These are phyloP conservation scores for Trifolium repens DNA, from an alignment of 306 rosid species.

Conservation along the genomic window DNA sequence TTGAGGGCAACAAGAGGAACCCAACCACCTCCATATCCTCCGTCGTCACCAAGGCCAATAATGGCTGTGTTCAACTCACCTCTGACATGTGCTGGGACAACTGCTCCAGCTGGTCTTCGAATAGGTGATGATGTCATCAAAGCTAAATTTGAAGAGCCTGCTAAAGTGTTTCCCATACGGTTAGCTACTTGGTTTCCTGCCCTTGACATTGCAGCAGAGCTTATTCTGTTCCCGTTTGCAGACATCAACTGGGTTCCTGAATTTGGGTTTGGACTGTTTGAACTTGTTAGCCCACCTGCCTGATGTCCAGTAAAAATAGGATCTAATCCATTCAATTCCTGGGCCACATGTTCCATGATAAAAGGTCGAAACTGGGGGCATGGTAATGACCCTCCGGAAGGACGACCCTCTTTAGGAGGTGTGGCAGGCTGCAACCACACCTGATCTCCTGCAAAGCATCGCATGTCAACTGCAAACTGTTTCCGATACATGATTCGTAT, in stretches of 20 bases:
- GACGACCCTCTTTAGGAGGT: conserved; percentile 88
- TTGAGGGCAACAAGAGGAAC: conserved; percentile 99
- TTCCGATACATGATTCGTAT: conserved; percentile 92
- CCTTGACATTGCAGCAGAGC: conserved; percentile 81
- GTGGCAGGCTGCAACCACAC: conserved; percentile 99
- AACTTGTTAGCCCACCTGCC: conserved; percentile 68
- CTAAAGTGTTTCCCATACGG: conserved; percentile 81
- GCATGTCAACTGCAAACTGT: conserved; percentile 98
- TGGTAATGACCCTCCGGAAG: conserved; percentile 91
- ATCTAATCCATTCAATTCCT: conserved; percentile 92
- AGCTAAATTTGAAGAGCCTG: conserved; percentile 83
- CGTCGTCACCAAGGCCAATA: conserved; percentile 99
- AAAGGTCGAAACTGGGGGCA: conserved; percentile 99
- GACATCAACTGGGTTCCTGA: conserved; percentile 64
- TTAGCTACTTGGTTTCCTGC: conserved; percentile 76
- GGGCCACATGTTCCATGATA: conserved; percentile 99
- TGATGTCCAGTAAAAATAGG: conserved; percentile 80
- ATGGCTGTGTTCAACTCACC: conserved; percentile 98
- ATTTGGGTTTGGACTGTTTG: conserved; percentile 70
- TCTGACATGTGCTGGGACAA: conserved; percentile 95
- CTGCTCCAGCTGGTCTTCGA: conserved; percentile 88
- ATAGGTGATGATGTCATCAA: conserved; percentile 65
- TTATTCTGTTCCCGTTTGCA: conserved; percentile 83
- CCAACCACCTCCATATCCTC: conserved; percentile 99
- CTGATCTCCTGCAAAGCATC: conserved; percentile 99